phyloP scores from a whole-genome alignment of 2,329 filamentous ascomycete species.

The Chrysoporthe cubensis region DNA sequence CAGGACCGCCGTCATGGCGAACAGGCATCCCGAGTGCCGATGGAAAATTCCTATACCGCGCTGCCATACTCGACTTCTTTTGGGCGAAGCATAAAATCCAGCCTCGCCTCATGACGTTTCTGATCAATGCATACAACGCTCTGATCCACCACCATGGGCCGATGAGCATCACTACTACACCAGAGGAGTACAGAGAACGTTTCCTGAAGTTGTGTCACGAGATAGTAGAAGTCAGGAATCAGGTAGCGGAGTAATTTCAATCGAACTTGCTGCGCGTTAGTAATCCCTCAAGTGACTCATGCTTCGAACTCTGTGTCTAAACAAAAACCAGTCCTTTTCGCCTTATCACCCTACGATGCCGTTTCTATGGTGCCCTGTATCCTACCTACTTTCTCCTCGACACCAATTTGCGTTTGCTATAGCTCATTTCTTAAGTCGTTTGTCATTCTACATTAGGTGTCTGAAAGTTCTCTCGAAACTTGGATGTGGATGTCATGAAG shows the following conservation, averaged over 20 bases:
- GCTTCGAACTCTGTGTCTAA: background rate
- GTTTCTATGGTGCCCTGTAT: too few relatives aligned
- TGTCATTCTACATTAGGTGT: too few relatives aligned
- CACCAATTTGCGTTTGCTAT: too few relatives aligned
- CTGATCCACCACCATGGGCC: conserved; percentile 65
- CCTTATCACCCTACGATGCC: too few relatives aligned
- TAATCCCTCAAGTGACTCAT: background rate
- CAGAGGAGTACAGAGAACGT: conserved; percentile 66
- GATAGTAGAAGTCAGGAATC: conserved; percentile 41
- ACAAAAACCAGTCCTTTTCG: too few relatives aligned
- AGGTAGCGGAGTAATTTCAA: background rate
- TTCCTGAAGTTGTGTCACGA: conserved; percentile 55
- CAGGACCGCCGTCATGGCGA: conserved; percentile 57
- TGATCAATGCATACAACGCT: conserved; percentile 67
- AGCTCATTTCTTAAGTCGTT: too few relatives aligned
- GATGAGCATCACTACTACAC: conserved; percentile 75
- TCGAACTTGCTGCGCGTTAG: background rate
- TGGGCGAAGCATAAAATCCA: conserved; percentile 75
- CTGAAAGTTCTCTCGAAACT: too few relatives aligned
- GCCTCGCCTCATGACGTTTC: conserved; percentile 66
- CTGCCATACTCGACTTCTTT: conserved; percentile 74
- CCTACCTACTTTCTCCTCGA: too few relatives aligned
- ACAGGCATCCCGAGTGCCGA: conserved; percentile 64
- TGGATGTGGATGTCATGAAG: too few relatives aligned
- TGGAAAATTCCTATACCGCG: conserved; percentile 69